phyloP scores from a whole-genome alignment of 1,139 yeast genomes.

The Kodamaea suecica region DNA sequence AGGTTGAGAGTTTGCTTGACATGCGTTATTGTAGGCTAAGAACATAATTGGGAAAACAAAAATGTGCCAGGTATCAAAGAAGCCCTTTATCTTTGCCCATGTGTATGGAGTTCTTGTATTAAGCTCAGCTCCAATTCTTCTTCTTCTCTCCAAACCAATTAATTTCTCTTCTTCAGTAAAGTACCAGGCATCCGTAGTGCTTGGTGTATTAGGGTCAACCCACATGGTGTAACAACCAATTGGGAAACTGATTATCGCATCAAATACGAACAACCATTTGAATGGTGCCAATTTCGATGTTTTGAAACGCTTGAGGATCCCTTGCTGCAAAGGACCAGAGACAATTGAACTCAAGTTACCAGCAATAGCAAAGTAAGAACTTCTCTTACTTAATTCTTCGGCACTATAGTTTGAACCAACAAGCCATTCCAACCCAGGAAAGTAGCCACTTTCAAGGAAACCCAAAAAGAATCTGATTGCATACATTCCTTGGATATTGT shows the following conservation, averaged over 20 bases:
- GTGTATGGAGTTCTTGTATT: constrained; percentile 44
- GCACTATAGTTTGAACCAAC: constrained; percentile 17
- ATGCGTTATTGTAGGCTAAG: constrained; percentile 47
- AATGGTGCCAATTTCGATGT: constrained; percentile 29
- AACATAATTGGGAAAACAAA: constrained; percentile 47
- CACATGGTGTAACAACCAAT: constrained; percentile 35
- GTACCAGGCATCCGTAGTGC: constrained; percentile 38
- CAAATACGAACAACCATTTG: constrained; percentile 40
- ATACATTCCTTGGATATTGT: constrained; percentile 43
- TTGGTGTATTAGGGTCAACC: constrained; percentile 40
- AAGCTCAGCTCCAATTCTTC: constrained; percentile 45
- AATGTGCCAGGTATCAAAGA: constrained; percentile 49
- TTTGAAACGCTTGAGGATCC: constrained; percentile 27
- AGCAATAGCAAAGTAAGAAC: constrained; percentile 47
- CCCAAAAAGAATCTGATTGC: constrained; percentile 60
- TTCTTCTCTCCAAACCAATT: constrained; percentile 39
- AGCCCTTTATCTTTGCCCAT: constrained; percentile 35
- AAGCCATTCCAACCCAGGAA: constrained; percentile 46
- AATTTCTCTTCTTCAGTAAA: constrained; percentile 32
- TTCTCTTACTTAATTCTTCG: constrained; percentile 45
- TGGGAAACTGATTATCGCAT: constrained; percentile 38
- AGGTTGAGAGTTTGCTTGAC: constrained; percentile 44
- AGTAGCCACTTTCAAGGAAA: constrained; percentile 55
- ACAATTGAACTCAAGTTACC: constrained; percentile 44
- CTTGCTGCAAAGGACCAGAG: constrained; percentile 39